phyloP scores from a whole-genome alignment of 2,329 filamentous ascomycete species.

The Daldinia sp. region DNA sequence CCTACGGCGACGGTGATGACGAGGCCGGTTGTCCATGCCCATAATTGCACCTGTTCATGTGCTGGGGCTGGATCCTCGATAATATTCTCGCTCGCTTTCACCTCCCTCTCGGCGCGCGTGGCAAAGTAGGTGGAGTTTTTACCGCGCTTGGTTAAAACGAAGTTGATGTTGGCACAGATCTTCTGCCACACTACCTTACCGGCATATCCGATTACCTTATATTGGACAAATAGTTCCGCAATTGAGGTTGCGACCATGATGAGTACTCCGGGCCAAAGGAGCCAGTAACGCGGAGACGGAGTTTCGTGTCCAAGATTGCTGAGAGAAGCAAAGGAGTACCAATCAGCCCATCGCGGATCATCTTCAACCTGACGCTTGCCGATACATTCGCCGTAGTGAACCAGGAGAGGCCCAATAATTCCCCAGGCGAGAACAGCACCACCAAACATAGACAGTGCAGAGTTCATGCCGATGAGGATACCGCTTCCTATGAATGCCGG shows the following conservation, averaged over 20 bases:
- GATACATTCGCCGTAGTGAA: constrained; percentile 64
- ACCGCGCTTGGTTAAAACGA: constrained; percentile 55
- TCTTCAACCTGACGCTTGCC: constrained; percentile 52
- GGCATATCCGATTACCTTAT: constrained; percentile 55
- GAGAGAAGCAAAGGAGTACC: constrained; percentile 55
- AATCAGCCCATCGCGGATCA: constrained; percentile 59
- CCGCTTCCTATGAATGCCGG: constrained; percentile 70
- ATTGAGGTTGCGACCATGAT: constrained; percentile 58
- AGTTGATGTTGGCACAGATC: constrained; percentile 58
- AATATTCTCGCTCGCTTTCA: constrained; percentile 54
- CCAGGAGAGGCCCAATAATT: constrained; percentile 68
- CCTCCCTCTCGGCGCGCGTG: constrained; percentile 52
- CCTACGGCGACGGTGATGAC: constrained; percentile 62
- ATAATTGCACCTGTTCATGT: constrained; percentile 63
- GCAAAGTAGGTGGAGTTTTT: constrained; percentile 59
- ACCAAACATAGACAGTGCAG: constrained; percentile 67
- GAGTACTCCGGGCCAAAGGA: constrained; percentile 59
- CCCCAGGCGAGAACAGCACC: constrained; percentile 68
- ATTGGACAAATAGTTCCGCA: constrained; percentile 56
- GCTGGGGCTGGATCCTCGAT: constrained; percentile 63
- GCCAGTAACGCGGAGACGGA: constrained; percentile 56
- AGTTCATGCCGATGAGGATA: constrained; percentile 70
- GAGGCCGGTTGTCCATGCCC: constrained; percentile 65
- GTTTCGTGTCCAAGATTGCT: constrained; percentile 50
- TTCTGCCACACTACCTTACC: constrained; percentile 63